Conservation (phyloP, 1,139 yeast species). For the Lodderomyces elongisporus region DNA sequence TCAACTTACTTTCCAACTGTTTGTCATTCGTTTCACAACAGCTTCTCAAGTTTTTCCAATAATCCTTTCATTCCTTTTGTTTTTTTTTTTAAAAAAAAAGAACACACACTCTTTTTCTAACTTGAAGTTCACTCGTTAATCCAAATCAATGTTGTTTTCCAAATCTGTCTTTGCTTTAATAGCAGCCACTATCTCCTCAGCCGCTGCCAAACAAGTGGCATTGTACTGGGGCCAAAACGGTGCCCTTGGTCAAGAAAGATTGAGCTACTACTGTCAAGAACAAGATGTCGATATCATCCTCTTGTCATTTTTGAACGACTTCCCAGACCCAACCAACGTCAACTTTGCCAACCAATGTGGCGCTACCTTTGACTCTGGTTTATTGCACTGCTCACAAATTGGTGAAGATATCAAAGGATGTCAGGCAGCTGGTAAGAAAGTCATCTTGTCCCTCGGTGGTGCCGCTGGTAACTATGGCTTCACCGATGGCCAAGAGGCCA, state of each 20-base stretch:
- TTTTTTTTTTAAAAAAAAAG: too few species aligned
- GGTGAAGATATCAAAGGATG: conserved; percentile 74
- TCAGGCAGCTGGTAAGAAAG: conserved; percentile 72
- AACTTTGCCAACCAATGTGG: conserved; percentile 71
- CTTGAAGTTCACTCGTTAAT: too few species aligned
- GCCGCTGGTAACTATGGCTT: conserved; percentile 78
- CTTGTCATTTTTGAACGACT: conserved; percentile 62
- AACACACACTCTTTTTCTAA: too few species aligned
- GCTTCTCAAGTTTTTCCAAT: too few species aligned
- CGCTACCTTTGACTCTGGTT: conserved; percentile 49
- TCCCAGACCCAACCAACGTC: conserved; percentile 45
- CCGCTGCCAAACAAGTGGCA: conserved; percentile 54
- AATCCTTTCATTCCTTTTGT: too few species aligned
- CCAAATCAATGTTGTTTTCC: conserved; percentile 10
- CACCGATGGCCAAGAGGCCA: conserved; percentile 52
- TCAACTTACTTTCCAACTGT: too few species aligned
- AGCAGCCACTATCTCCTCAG: conserved; percentile 27
- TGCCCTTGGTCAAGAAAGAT: conserved; percentile 62
- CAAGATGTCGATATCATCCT: conserved; percentile 67
- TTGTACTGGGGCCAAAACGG: conserved; percentile 83
- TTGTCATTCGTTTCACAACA: too few species aligned
- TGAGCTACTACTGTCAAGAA: conserved; percentile 64
- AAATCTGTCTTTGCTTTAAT: conserved; percentile 10
- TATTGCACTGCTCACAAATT: conserved; percentile 56
- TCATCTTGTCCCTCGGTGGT: conserved; percentile 84